These are phyloP conservation scores for Podila clonocystis DNA, from an alignment of 192 early-diverging fungal genomes.

Conservation along the genomic window DNA sequence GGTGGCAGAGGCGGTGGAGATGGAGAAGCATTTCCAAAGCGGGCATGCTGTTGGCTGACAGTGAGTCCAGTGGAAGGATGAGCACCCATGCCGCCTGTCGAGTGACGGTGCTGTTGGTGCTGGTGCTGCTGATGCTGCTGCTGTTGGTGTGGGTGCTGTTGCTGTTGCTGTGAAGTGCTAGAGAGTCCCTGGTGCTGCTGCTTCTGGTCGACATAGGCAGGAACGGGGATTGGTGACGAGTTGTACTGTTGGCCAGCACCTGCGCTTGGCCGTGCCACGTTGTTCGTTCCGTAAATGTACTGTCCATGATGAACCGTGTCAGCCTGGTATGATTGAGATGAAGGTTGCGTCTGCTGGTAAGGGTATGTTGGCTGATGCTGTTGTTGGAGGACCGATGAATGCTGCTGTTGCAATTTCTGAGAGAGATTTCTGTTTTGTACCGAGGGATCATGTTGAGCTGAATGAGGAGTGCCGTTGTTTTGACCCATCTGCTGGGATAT, in stretches of 20 bases:
- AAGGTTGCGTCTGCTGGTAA: background rate
- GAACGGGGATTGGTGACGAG: conserved; percentile 32
- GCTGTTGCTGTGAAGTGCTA: conserved; percentile 25
- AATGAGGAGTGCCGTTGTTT: background rate
- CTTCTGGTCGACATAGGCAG: conserved; percentile 25
- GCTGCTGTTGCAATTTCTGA: conserved; percentile 2
- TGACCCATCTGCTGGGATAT: conserved; percentile 54
- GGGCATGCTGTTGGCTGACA: conserved; percentile 32
- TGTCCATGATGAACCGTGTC: background rate
- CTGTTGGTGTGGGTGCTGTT: conserved; percentile 15
- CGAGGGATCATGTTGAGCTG: background rate
- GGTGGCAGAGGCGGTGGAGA: conserved; percentile 46
- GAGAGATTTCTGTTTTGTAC: background rate
- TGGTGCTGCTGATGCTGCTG: conserved; percentile 15
- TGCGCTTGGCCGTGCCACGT: background rate
- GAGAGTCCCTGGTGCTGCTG: conserved; percentile 20
- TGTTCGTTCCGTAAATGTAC: background rate
- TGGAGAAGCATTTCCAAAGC: conserved; percentile 37
- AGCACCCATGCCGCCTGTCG: conserved; percentile 13
- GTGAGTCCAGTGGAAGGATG: conserved; percentile 16
- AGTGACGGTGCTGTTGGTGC: conserved; percentile 38
- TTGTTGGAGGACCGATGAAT: conserved; percentile 12
- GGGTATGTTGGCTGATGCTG: conserved; percentile 18
- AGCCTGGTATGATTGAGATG: background rate
- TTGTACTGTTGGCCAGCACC: conserved; percentile 11